phyloP scores from a whole-genome alignment of 331 rosid species.

The Malus hybrid region DNA sequence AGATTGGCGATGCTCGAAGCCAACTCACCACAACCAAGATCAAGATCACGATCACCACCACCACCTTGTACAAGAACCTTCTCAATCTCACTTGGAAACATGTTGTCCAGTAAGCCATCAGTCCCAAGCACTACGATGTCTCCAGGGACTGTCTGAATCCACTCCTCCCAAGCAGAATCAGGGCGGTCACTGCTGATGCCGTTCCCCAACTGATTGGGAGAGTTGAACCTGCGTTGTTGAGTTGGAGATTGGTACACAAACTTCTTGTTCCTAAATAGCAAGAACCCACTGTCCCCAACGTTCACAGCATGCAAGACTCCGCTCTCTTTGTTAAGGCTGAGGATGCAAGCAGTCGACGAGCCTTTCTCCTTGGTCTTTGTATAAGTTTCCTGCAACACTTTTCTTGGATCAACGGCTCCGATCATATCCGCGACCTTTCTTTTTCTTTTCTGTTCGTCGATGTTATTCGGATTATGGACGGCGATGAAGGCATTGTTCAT shows the following conservation, averaged over 20 bases:
- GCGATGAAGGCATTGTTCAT: not conserved
- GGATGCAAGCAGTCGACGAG: conserved; percentile 15
- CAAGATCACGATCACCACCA: no score
- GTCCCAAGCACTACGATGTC: not conserved
- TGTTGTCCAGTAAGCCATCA: not conserved
- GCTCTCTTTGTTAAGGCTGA: not conserved
- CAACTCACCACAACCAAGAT: not conserved
- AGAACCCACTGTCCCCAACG: conserved; percentile 17
- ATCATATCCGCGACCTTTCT: not conserved
- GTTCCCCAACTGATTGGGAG: not conserved
- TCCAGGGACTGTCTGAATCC: not conserved
- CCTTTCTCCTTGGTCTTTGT: not conserved
- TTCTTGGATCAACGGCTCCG: not conserved
- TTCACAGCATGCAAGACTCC: not conserved
- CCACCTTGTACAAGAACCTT: not conserved
- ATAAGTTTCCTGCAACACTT: not conserved
- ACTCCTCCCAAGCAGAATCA: not conserved
- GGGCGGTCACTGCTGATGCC: not conserved
- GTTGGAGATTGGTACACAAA: not conserved
- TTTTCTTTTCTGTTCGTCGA: no score
- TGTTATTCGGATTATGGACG: no score
- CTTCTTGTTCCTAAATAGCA: conserved; percentile 1
- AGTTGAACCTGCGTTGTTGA: not conserved
- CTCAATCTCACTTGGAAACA: not conserved
- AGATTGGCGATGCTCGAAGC: not conserved